These are phyloP conservation scores for Pseudogymnoascus sp. DNA, from an alignment of 2,329 filamentous ascomycete genomes.

Conservation along the genomic window DNA sequence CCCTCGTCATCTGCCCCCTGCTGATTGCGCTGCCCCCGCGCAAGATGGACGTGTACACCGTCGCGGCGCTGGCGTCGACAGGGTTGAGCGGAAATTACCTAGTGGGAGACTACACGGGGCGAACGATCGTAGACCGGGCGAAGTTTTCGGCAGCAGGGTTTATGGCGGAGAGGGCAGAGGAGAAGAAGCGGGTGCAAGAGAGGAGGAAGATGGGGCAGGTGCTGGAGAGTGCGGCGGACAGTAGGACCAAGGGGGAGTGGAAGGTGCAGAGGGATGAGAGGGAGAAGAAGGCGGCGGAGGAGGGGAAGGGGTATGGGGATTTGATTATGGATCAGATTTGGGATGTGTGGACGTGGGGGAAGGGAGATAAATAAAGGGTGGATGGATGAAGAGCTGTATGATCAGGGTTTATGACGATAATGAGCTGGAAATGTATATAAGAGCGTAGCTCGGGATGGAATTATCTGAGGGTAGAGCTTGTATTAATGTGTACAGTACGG, in stretches of 20 bases:
- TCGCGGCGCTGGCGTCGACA: constrained; percentile 39
- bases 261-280: constrained; percentile 28
- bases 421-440: constrained; percentile 5
- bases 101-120: constrained; percentile 24
- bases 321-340: constrained; percentile 40
- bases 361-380: constrained; percentile 28
- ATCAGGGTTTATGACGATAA: constrained; percentile 15
- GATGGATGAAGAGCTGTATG: constrained; percentile 23
- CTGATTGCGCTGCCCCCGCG: constrained; percentile 51
- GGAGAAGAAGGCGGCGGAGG: constrained; percentile 28
- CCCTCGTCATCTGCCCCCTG: constrained; percentile 45
- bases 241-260: constrained; percentile 29
- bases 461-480: neutral
- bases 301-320: constrained; percentile 33
- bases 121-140: constrained; percentile 21
- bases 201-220: constrained; percentile 18
- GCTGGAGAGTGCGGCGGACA: constrained; percentile 36
- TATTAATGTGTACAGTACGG: neutral
- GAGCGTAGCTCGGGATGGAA: neutral
- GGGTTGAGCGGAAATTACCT: constrained; percentile 26
- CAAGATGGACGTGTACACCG: constrained; percentile 54
- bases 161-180: constrained; percentile 15
- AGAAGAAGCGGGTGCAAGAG: constrained; percentile 15
- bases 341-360: constrained; percentile 40
- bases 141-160: constrained; percentile 11